Evolutionary conservation across 495 filamentous ascomycete genomes (phyloP).

Genomic region (Aspergillus carlsbadensis): DNA sequence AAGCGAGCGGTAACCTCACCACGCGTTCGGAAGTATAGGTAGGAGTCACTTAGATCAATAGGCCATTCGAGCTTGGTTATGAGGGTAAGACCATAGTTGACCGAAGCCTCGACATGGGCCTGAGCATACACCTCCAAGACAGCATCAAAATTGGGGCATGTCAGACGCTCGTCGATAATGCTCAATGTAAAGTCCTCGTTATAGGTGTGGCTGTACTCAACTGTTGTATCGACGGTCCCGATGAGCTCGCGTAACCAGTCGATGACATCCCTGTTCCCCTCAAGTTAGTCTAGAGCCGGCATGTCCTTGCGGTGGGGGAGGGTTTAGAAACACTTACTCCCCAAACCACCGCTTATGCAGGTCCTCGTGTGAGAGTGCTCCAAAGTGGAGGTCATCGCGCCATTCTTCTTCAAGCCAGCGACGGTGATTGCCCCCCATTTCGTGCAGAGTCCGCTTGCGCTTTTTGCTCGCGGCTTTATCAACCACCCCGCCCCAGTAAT

Average conservation of each 20-base stretch:
- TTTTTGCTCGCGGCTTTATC: constrained; percentile 8
- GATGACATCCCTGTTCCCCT: not conserved
- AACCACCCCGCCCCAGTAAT: constrained; percentile 37
- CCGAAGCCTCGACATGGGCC: constrained; percentile 6
- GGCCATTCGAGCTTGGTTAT: constrained; percentile 1
- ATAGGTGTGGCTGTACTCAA: constrained; percentile 3
- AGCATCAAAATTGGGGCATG: constrained; percentile 8
- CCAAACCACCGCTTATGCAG: constrained; percentile 12
- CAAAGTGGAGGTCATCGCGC: constrained; percentile 29
- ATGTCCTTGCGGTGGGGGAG: too few species aligned
- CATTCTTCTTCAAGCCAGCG: constrained; percentile 34
- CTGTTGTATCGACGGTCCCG: not conserved
- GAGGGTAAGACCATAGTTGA: not conserved
- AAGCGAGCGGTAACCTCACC: constrained; percentile 2
- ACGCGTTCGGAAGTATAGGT: constrained; percentile 6
- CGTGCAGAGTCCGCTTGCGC: too few species aligned
- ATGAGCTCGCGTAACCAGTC: constrained; percentile 4
- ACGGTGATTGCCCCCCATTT: constrained; percentile 20
- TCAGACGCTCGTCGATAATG: constrained; percentile 4
- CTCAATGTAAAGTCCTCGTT: constrained; percentile 5
- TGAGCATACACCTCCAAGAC: constrained; percentile 1
- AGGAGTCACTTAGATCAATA: constrained; percentile 6
- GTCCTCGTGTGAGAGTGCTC: constrained; percentile 5
- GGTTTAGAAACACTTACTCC: too few species aligned
- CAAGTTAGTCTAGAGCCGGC: too few species aligned